Evolutionary conservation across 495 filamentous ascomycete genomes (phyloP), one percentile per base, ranked within the genome.

Genomic region (Margaritispora aquatica): DNA sequence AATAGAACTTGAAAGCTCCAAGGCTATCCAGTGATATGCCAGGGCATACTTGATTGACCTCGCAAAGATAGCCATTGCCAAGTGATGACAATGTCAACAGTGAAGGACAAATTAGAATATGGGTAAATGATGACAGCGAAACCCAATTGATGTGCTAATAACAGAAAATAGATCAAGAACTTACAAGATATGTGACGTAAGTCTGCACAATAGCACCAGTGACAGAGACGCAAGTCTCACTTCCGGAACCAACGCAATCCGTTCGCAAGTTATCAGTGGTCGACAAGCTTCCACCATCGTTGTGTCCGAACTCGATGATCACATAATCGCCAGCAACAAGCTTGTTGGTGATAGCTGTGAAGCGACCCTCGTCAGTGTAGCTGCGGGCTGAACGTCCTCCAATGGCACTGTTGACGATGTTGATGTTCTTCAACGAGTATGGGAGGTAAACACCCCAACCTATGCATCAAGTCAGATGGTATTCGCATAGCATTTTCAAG

Each of bases 371-470:
- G 60, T 81, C 77, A 0, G 76, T 81, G 70, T 76, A 87, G 54
- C 77, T 81, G 60, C 83, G 81, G 5, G 84, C 82, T 34, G 78
- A 82, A 53, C 82, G 79, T 51, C 84, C 83, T 9, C 71, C 77
- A 26, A 84, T 72, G 44, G 83, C 84, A 54, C 82, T 71, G 74
- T 87, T 87, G 51, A 77, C 70, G 8, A 86, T 75, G 5, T 70
- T 67, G 44, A 69, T 58, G 34, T 72, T 66, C 41, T 73, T 72
- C 57, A 80, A 68, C 31, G 75, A 76, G 38, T 71, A 74, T 24
- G 70, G 55, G 38, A 87, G 72, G 63, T 83, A 85, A 55, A 80
- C 65, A 55, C 83, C 84, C 84, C 84, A 87, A 56, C 84, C 84
- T 66, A 52, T 2, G 15, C n/a, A n/a, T n/a, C n/a, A n/a, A n/a